Percentiles rank a stretch among this genome's conserved stretches.
These are phyloP conservation scores for Ceratocystiopsis minuta DNA, from an alignment of 2,329 filamentous ascomycete genomes.

Conservation along the genomic window DNA sequence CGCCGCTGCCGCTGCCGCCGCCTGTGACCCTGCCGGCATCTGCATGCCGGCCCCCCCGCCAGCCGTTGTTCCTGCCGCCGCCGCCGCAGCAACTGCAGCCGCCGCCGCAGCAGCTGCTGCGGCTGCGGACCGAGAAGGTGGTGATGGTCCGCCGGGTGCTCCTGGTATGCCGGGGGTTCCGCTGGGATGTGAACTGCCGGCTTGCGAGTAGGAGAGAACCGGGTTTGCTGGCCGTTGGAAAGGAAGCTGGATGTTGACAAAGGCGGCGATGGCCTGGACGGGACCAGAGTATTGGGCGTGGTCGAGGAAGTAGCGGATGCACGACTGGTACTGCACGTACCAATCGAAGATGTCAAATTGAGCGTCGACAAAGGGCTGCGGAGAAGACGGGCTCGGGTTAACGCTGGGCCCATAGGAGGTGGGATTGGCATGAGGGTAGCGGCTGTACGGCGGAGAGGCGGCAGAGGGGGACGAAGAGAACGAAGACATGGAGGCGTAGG, in stretches of 20 bases:
- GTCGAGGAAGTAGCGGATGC: conserved; percentile 79
- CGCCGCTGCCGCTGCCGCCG: conserved; percentile 15
- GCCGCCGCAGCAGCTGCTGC: conserved; percentile 13
- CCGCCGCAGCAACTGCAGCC: not conserved
- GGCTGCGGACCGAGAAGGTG: not conserved
- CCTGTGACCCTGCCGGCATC: conserved; percentile 7
- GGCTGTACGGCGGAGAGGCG: not conserved
- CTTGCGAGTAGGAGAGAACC: conserved; percentile 18
- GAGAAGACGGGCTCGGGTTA: conserved; percentile 6
- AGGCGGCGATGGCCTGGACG: conserved; percentile 75
- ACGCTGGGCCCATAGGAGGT: conserved; percentile 1
- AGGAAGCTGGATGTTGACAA: conserved; percentile 81
- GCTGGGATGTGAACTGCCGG: too few relatives aligned
- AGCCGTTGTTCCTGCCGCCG: not conserved
- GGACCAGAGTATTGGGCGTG: conserved; percentile 68
- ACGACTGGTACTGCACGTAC: conserved; percentile 82
- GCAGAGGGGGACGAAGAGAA: not conserved
- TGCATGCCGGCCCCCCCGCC: too few relatives aligned
- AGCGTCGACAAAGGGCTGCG: conserved; percentile 27
- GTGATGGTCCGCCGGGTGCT: not conserved
- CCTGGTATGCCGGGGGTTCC: conserved; percentile 10
- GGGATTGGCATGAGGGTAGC: not conserved
- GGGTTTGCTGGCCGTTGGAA: conserved; percentile 48
- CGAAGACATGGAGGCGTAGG: not conserved
- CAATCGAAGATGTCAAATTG: conserved; percentile 75